phyloP scores from a whole-genome alignment of 257 asterid genomes.

The Asclepias syriaca region DNA sequence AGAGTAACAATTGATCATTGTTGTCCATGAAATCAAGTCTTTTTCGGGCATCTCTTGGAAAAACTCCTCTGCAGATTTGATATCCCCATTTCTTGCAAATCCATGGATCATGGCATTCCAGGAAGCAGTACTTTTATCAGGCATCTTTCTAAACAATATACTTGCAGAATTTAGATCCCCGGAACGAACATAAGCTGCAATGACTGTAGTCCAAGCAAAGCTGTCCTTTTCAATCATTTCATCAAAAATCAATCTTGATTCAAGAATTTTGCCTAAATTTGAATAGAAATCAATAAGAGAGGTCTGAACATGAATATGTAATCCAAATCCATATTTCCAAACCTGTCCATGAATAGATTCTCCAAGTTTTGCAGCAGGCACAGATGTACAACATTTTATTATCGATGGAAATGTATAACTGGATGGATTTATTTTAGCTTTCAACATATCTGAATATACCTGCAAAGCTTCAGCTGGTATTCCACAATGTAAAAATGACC shows the following conservation, averaged over 20 bases:
- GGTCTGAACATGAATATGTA: slow-evolving; percentile 52
- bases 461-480: slow-evolving; percentile 41
- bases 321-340: slow-evolving; percentile 46
- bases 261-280: slow-evolving; percentile 38
- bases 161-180: slow-evolving; percentile 56
- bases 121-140: slow-evolving; percentile 45
- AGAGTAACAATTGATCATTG: slow-evolving; percentile 69
- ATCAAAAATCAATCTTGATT: slow-evolving; percentile 53
- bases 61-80: slow-evolving; percentile 54
- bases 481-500: slow-evolving; percentile 43
- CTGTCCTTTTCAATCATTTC: slow-evolving; percentile 60
- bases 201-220: slow-evolving; percentile 62
- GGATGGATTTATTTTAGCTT: slow-evolving; percentile 41
- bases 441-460: slow-evolving; percentile 44
- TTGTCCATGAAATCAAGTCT: slow-evolving; percentile 89
- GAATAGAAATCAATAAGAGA: slow-evolving; percentile 62
- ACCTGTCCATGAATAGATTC: slow-evolving; percentile 52
- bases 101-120: slow-evolving; percentile 73
- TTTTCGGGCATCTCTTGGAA: slow-evolving; percentile 43
- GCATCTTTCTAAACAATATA: slow-evolving; percentile 59
- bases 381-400: slow-evolving; percentile 48
- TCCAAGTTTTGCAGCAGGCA: slow-evolving; percentile 34
- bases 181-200: slow-evolving; percentile 44
- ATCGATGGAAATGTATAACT: slow-evolving; percentile 60
- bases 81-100: slow-evolving; percentile 57